Percentiles rank a stretch among this genome's conserved stretches.
phyloP scores from a whole-genome alignment of 2,329 filamentous ascomycete genomes.

The Albifimbria verrucaria region DNA sequence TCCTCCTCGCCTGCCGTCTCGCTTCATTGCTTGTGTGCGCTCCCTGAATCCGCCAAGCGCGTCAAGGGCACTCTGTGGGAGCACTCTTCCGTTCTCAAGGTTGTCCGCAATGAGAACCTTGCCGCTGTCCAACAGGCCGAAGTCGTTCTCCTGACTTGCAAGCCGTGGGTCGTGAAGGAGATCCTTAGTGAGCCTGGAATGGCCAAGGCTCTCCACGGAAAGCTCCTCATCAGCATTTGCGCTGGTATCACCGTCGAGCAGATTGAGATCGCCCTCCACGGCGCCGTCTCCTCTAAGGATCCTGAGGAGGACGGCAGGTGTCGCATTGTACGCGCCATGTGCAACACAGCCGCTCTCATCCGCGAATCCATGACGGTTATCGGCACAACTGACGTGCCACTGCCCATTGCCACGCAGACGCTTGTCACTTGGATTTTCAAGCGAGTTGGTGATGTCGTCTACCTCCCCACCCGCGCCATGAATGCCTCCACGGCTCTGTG shows the following conservation, averaged over 20 bases:
- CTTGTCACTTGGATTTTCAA: constrained; percentile 76
- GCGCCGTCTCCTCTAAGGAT: constrained; percentile 44
- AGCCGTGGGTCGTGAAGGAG: constrained; percentile 69
- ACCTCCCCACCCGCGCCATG: constrained; percentile 65
- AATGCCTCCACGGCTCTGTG: constrained; percentile 72
- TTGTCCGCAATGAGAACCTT: constrained; percentile 71
- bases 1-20: constrained; percentile 61
- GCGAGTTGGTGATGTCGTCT: constrained; percentile 67
- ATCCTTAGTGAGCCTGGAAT: constrained; percentile 68
- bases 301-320: constrained; percentile 47
- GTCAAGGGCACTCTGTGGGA: constrained; percentile 64
- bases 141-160: constrained; percentile 75
- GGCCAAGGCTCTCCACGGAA: constrained; percentile 69
- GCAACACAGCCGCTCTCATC: constrained; percentile 78
- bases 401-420: constrained; percentile 47
- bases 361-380: constrained; percentile 82
- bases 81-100: constrained; percentile 59
- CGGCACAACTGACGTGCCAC: constrained; percentile 56
- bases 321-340: constrained; percentile 74
- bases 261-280: constrained; percentile 63
- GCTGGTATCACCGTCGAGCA: constrained; percentile 71
- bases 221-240: constrained; percentile 78
- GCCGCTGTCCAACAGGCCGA: constrained; percentile 64
- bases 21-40: constrained; percentile 79
- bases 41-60: constrained; percentile 64